Evolutionary conservation across 2,329 filamentous ascomycete species (phyloP).

Genomic region (Fusarium zealandicum): DNA sequence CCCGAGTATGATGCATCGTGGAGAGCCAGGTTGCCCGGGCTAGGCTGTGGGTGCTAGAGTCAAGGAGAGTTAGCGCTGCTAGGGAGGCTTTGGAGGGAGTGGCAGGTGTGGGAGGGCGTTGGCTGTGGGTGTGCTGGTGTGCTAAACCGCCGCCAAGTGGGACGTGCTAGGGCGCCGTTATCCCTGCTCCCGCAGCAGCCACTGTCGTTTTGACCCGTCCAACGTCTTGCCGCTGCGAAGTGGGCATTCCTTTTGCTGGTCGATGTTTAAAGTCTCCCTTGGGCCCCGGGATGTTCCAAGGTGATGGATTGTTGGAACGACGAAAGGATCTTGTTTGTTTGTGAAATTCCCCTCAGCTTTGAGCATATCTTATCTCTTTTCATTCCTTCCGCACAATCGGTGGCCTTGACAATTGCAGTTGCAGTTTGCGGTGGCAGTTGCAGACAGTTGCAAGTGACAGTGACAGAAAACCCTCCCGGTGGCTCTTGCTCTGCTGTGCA

Average conservation of each 20-base stretch:
- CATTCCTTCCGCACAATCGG: conserved; percentile 4
- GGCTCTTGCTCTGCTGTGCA: conserved; percentile 32
- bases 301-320: neutral
- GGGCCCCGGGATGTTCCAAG: conserved; percentile 25
- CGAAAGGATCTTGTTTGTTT: conserved; percentile 12
- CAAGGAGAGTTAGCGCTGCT: conserved; percentile 22
- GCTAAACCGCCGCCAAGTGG: conserved; percentile 18
- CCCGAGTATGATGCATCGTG: conserved; percentile 3
- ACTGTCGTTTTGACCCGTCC: conserved; percentile 32
- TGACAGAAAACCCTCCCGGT: conserved; percentile 19
- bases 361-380: conserved; percentile 1
- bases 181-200: conserved; percentile 40
- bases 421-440: conserved; percentile 4
- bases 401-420: conserved; percentile 5
- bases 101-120: conserved; percentile 13
- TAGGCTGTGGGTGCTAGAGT: conserved; percentile 7
- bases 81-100: conserved; percentile 14
- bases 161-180: conserved; percentile 25
- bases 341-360: conserved; percentile 2
- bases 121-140: conserved; percentile 26
- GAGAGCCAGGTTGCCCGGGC: conserved; percentile 4
- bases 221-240: conserved; percentile 33
- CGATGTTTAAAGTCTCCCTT: conserved; percentile 40
- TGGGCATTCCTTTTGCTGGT: conserved; percentile 32
- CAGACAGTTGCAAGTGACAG: neutral